Percentiles rank a stretch among this genome's conserved stretches.
These are phyloP conservation scores for Aspergillus sojae DNA, from an alignment of 2,329 filamentous ascomycete genomes.

Conservation along the genomic window DNA sequence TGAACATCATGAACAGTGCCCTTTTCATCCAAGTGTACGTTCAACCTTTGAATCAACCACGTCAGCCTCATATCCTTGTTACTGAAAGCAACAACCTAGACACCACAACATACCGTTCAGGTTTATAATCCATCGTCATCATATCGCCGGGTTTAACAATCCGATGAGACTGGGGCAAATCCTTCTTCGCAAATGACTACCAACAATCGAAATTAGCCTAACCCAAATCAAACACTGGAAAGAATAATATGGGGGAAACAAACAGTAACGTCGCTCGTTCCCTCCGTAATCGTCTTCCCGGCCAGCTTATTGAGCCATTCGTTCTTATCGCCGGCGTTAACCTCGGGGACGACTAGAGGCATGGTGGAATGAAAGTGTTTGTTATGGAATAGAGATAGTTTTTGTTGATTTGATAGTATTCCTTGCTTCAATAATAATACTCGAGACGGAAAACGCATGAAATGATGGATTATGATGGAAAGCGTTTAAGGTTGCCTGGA, in stretches of 20 bases:
- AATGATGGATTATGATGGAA: not conserved
- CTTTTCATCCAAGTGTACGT: conserved; percentile 47
- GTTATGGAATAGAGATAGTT: not conserved
- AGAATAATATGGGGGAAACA: conserved; percentile 1
- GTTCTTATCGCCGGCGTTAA: conserved; percentile 41
- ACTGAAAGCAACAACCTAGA: no score
- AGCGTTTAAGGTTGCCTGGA: not conserved
- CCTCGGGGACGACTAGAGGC: conserved; percentile 52
- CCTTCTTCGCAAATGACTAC: conserved; percentile 50
- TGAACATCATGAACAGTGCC: conserved; percentile 49
- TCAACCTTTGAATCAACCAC: conserved; percentile 37
- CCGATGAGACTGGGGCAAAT: conserved; percentile 48
- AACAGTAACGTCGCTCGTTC: conserved; percentile 38
- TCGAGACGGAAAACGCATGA: not conserved
- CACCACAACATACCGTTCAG: conserved; percentile 39
- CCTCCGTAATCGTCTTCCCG: conserved; percentile 49
- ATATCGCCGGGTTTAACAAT: conserved; percentile 44
- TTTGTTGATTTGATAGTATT: not conserved
- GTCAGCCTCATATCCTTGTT: not conserved
- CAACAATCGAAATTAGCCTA: not conserved
- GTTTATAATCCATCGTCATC: conserved; percentile 45
- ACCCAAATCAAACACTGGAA: not conserved
- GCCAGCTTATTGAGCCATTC: conserved; percentile 50
- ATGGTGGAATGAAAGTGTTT: conserved; percentile 30
- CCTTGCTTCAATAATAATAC: not conserved